Conservation (phyloP, 371 early-diverging fungal genomes). For the Mortierella sp. region DNA sequence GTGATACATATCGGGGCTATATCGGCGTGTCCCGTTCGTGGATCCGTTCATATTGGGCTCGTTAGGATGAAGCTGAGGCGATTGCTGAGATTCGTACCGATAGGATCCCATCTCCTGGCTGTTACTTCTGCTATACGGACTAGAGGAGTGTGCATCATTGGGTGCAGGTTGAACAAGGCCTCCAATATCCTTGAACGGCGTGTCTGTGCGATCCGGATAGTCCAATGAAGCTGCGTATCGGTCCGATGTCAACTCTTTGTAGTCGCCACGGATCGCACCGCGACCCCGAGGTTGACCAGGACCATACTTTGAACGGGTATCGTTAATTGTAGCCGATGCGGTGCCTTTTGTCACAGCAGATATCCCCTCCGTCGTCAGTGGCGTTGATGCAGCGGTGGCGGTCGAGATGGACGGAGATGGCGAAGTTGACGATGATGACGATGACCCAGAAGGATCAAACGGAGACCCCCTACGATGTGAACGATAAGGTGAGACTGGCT, state of each 20-base stretch:
- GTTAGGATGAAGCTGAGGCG: not conserved
- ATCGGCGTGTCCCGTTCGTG: too few relatives aligned
- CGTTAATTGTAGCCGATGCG: constrained; percentile 31
- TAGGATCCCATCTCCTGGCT: constrained; percentile 1
- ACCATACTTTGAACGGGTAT: constrained; percentile 4
- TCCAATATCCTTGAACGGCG: too few relatives aligned
- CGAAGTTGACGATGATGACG: constrained; percentile 39
- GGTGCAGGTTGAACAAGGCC: constrained; percentile 29
- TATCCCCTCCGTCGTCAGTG: constrained; percentile 31
- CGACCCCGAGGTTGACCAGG: constrained; percentile 2
- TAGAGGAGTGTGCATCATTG: not conserved
- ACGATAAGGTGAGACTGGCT: constrained; percentile 14
- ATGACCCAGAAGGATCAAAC: constrained; percentile 28
- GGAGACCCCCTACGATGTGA: constrained; percentile 29
- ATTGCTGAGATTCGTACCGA: constrained; percentile 6
- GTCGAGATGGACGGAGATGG: constrained; percentile 44
- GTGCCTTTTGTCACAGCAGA: constrained; percentile 33
- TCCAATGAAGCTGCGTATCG: not conserved
- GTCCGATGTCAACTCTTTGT: not conserved
- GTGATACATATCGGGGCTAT: too few relatives aligned
- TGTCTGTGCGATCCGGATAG: not conserved
- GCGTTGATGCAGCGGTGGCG: constrained; percentile 26
- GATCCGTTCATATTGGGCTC: too few relatives aligned
- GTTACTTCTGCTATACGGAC: not conserved
- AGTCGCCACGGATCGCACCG: not conserved